Evolutionary conservation across 2,329 filamentous ascomycete genomes (phyloP).

Genomic region (Phoma herbarum): DNA sequence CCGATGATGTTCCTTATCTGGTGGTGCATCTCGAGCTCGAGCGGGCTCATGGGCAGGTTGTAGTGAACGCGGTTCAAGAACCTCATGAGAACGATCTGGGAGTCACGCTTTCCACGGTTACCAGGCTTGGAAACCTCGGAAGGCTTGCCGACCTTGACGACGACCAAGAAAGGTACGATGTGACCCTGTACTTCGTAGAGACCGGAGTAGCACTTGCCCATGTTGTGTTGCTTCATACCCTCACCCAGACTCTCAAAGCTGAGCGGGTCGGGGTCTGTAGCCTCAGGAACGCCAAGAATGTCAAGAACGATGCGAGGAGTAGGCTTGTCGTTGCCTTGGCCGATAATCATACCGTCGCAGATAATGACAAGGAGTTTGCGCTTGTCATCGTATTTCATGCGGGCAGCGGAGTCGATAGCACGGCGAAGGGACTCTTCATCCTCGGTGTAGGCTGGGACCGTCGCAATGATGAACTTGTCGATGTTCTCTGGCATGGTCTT

Average conservation of each 20-base stretch:
- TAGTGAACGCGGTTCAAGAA: slow-evolving; percentile 99
- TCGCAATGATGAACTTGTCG: slow-evolving; percentile 98
- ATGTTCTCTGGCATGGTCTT: slow-evolving; percentile 95
- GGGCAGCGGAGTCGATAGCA: slow-evolving; percentile 93
- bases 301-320: slow-evolving; percentile 98
- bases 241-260: slow-evolving; percentile 97
- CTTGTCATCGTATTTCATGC: slow-evolving; percentile 98
- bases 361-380: slow-evolving; percentile 94
- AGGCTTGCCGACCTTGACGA: slow-evolving; percentile 93
- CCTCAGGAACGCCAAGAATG: slow-evolving; percentile 92
- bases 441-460: slow-evolving; percentile 97
- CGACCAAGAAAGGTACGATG: slow-evolving; percentile 92
- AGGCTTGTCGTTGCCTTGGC: slow-evolving; percentile 92
- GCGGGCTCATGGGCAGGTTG: slow-evolving; percentile 92
- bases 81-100: slow-evolving; percentile 97
- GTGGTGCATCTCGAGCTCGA: slow-evolving; percentile 98
- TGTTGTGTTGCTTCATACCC: slow-evolving; percentile 97
- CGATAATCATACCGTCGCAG: slow-evolving; percentile 96
- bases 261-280: slow-evolving; percentile 91
- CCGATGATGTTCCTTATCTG: slow-evolving; percentile 99
- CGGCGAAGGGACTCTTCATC: slow-evolving; percentile 96
- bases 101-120: slow-evolving; percentile 99
- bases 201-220: slow-evolving; percentile 98
- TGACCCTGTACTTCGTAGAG: slow-evolving; percentile 98
- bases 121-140: slow-evolving; percentile 78